Evolutionary conservation across 1,139 yeast species (phyloP).

Genomic region (Yamadazyma atmosphaerica): DNA sequence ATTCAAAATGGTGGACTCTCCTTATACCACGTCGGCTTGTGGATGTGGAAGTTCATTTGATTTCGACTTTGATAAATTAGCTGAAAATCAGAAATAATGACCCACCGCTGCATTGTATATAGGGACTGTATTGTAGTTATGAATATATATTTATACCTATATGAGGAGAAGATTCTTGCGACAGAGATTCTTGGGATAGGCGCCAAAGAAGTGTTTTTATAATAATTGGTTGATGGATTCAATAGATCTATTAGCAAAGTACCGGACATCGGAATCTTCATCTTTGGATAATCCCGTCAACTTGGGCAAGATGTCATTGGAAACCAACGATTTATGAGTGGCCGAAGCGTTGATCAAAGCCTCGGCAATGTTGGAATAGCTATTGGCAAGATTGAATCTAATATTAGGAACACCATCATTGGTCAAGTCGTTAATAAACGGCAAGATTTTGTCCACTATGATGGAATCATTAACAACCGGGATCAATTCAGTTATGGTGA

Average conservation of each 20-base stretch:
- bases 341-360: conserved; percentile 28
- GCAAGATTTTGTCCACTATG: conserved; percentile 66
- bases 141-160: neutral
- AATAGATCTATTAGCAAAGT: conserved; percentile 66
- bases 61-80: conserved; percentile 66
- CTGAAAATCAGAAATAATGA: conserved; percentile 6
- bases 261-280: conserved; percentile 86
- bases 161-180: too few relatives aligned
- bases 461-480: conserved; percentile 63
- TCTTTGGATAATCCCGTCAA: conserved; percentile 69
- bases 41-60: conserved; percentile 98
- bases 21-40: conserved; percentile 87
- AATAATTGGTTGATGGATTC: neutral
- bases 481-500: conserved; percentile 79
- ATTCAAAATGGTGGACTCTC: conserved; percentile 88
- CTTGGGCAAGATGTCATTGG: conserved; percentile 58
- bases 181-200: too few relatives aligned
- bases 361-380: conserved; percentile 63
- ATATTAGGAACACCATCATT: conserved; percentile 91
- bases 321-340: conserved; percentile 33
- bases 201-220: too few relatives aligned
- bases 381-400: conserved; percentile 90
- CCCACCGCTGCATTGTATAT: neutral
- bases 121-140: neutral
- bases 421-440: conserved; percentile 71